Evolutionary conservation across 2,329 filamentous ascomycete genomes (phyloP).

Genomic region (Lithohypha guttulata): DNA sequence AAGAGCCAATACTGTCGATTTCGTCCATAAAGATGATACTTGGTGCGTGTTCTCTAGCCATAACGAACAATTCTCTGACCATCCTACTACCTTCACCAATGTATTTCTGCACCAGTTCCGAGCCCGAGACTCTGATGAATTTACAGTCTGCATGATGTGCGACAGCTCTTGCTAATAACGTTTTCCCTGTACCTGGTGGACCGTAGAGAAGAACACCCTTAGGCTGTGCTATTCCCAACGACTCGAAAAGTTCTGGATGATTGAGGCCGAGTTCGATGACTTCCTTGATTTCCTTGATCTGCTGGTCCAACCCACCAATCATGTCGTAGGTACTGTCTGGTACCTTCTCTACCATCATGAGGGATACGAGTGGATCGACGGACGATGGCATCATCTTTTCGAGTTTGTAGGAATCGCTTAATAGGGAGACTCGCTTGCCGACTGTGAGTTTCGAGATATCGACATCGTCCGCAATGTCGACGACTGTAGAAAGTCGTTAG

Average conservation of each 20-base stretch:
- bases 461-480: conserved; percentile 88
- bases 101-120: conserved; percentile 96
- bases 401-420: conserved; percentile 96
- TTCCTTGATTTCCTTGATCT: conserved; percentile 99
- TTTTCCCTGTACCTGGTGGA: conserved; percentile 94
- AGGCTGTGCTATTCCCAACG: conserved; percentile 94
- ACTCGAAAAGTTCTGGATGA: conserved; percentile 97
- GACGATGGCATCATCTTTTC: conserved; percentile 98
- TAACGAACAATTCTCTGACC: conserved; percentile 98
- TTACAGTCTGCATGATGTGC: conserved; percentile 98
- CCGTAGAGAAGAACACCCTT: conserved; percentile 96
- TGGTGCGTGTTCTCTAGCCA: conserved; percentile 94
- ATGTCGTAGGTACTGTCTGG: conserved; percentile 99
- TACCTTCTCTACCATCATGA: conserved; percentile 99
- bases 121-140: conserved; percentile 94
- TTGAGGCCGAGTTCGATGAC: conserved; percentile 97
- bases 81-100: conserved; percentile 96
- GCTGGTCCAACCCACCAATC: conserved; percentile 97
- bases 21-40: conserved; percentile 99
- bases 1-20: conserved; percentile 97
- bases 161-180: conserved; percentile 83
- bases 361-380: conserved; percentile 92
- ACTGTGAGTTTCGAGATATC: conserved; percentile 92
- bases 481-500: conserved; percentile 49
- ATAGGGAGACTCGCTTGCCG: conserved; percentile 90